phyloP scores from a whole-genome alignment of 2,329 filamentous ascomycete species.

The Elsinoe australis region DNA sequence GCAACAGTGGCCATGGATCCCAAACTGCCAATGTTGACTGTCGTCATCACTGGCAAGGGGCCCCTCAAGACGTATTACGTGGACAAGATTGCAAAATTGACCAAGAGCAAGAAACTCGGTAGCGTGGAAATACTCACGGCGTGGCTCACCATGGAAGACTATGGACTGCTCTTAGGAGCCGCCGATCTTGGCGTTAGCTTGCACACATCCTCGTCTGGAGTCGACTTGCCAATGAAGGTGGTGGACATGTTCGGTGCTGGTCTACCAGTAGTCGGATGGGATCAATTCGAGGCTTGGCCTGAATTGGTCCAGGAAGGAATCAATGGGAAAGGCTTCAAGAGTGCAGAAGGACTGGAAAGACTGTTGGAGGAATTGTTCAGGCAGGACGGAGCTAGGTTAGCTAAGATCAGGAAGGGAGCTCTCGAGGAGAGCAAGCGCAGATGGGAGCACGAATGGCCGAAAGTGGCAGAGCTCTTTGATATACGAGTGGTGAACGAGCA shows the following conservation, averaged over 20 bases:
- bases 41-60: slow-evolving; percentile 90
- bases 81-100: slow-evolving; percentile 54
- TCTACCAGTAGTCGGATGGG: slow-evolving; percentile 81
- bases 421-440: slow-evolving; percentile 62
- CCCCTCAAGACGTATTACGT: slow-evolving; percentile 74
- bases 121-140: slow-evolving; percentile 69
- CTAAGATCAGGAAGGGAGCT: slow-evolving; percentile 68
- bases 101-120: slow-evolving; percentile 54
- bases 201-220: slow-evolving; percentile 87
- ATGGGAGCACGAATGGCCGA: slow-evolving; percentile 93
- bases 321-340: slow-evolving; percentile 81
- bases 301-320: slow-evolving; percentile 83
- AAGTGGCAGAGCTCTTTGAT: slow-evolving; percentile 61
- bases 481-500: background rate
- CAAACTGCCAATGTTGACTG: slow-evolving; percentile 59
- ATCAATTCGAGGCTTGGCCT: slow-evolving; percentile 74
- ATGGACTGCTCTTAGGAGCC: slow-evolving; percentile 72
- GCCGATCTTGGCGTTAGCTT: slow-evolving; percentile 86
- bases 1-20: slow-evolving; percentile 37
- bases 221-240: slow-evolving; percentile 97
- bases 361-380: slow-evolving; percentile 60
- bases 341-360: slow-evolving; percentile 55
- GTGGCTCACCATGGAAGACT: slow-evolving; percentile 78
- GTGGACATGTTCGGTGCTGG: slow-evolving; percentile 98
- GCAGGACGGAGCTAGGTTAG: slow-evolving; percentile 47